phyloP scores from a whole-genome alignment of 257 asterid genomes.

The Ligustrum vulgare region DNA sequence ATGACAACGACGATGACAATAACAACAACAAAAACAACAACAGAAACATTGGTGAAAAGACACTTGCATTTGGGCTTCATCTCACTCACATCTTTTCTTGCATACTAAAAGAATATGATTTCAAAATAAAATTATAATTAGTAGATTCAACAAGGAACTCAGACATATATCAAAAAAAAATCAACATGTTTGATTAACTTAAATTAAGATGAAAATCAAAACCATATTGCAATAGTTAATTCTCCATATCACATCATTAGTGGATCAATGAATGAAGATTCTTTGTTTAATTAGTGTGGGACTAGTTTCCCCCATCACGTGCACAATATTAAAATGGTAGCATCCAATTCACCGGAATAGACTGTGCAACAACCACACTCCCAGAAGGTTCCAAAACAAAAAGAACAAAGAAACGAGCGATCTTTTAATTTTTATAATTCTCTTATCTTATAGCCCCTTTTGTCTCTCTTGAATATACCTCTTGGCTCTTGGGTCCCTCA shows the following conservation, averaged over 20 bases:
- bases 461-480: constrained; percentile 19
- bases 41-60: background rate
- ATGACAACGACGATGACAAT: too few relatives aligned
- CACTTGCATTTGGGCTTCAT: background rate
- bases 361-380: background rate
- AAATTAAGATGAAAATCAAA: background rate
- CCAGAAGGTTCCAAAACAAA: background rate
- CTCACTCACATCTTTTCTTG: background rate
- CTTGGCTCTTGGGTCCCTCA: constrained; percentile 4
- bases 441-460: background rate
- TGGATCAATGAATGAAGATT: constrained; percentile 3
- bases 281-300: background rate
- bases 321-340: background rate
- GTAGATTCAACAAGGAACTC: background rate
- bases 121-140: background rate
- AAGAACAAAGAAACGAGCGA: background rate
- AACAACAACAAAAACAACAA: too few relatives aligned
- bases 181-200: background rate
- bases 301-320: background rate
- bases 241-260: background rate
- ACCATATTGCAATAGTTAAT: background rate
- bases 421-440: constrained; percentile 20
- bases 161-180: background rate
- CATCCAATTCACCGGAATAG: background rate
- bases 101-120: background rate